Evolutionary conservation across 257 asterid genomes (phyloP).

Genomic region (Penstemon davidsonii): DNA sequence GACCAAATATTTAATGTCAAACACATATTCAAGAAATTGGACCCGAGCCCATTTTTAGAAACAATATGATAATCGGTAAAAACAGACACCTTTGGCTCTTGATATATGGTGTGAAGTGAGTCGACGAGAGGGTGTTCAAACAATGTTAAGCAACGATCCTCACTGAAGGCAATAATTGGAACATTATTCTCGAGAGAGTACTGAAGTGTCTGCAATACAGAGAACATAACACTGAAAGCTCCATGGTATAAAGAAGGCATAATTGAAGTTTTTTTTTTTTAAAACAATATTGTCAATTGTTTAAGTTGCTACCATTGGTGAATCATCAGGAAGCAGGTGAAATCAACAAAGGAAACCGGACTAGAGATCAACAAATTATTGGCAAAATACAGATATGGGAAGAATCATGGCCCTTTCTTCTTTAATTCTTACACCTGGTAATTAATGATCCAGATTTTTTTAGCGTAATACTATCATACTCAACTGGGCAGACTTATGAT

Average conservation of each 20-base stretch:
- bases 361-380: not conserved
- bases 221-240: constrained; percentile 10
- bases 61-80: constrained; percentile 16
- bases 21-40: constrained; percentile 25
- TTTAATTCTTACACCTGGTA: too few species aligned
- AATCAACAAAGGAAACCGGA: not conserved
- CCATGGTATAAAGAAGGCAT: constrained; percentile 5
- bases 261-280: not conserved
- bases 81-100: constrained; percentile 82
- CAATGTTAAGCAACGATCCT: constrained; percentile 77
- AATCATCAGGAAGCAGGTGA: not conserved
- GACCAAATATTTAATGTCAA: constrained; percentile 35
- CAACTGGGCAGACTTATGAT: too few species aligned
- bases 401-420: constrained; percentile 6
- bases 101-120: constrained; percentile 82
- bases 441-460: too few species aligned
- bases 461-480: too few species aligned
- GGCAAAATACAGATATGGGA: not conserved
- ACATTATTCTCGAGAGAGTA: constrained; percentile 76
- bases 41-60: constrained; percentile 14
- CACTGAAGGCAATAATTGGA: constrained; percentile 88
- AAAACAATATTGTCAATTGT: not conserved
- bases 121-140: constrained; percentile 91
- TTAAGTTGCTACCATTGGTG: constrained; percentile 2
- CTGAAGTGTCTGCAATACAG: constrained; percentile 60